Evolutionary conservation across 768 basidiomycete species (phyloP).

Genomic region (Saitozyma sp.): DNA sequence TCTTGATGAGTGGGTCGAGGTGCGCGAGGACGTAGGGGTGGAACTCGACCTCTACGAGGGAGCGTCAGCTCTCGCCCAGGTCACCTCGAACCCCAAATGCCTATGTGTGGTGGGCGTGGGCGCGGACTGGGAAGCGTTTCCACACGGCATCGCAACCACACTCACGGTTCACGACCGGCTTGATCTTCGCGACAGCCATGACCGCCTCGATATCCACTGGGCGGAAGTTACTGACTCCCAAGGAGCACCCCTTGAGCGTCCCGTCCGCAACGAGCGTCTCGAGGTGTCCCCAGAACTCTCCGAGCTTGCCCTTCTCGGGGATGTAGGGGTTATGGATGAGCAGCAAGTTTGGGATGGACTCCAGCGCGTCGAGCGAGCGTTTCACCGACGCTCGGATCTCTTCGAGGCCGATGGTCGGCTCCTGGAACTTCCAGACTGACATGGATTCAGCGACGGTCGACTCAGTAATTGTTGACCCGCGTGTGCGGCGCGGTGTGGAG

Average conservation of each 20-base stretch:
- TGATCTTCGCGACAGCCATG: slow-evolving; percentile 36
- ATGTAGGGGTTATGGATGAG: slow-evolving; percentile 49
- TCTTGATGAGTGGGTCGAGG: slow-evolving; percentile 37
- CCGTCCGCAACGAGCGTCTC: slow-evolving; percentile 25
- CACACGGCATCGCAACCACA: background rate
- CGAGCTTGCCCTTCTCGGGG: slow-evolving; percentile 39
- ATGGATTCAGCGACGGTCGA: background rate
- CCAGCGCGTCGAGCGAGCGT: slow-evolving; percentile 25
- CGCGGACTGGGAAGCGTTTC: no score
- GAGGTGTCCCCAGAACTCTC: slow-evolving; percentile 25
- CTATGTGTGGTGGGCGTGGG: no score
- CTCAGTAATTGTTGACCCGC: no score
- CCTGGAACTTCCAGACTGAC: no score
- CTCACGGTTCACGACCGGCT: slow-evolving; percentile 49
- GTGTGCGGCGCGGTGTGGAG: no score
- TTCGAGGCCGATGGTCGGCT: slow-evolving; percentile 7
- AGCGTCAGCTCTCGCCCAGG: background rate
- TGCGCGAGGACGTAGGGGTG: slow-evolving; percentile 48
- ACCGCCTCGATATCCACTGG: slow-evolving; percentile 45
- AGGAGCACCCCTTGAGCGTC: slow-evolving; percentile 16
- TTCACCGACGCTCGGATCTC: slow-evolving; percentile 27
- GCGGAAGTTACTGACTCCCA: slow-evolving; percentile 48
- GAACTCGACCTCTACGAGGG: slow-evolving; percentile 35
- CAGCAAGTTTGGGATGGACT: slow-evolving; percentile 33
- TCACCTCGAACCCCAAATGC: background rate